Evolutionary conservation across 176 grass and related monocot genomes (phyloP).

Genomic region (Triticum urartu): DNA sequence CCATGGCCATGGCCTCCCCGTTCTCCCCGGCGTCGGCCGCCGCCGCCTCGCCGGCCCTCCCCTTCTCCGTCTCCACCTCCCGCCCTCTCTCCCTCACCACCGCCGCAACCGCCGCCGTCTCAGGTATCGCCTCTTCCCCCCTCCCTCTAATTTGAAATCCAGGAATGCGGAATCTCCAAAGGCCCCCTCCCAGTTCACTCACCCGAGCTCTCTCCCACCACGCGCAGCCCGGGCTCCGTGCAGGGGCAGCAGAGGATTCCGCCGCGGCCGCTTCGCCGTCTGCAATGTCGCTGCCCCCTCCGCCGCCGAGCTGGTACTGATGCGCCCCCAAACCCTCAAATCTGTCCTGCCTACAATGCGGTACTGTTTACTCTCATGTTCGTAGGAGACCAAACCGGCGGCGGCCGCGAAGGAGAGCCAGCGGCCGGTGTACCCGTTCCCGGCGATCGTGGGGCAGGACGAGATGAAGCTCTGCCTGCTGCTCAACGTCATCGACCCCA

Average conservation of each 20-base stretch:
- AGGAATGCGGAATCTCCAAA: not conserved
- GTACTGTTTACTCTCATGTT: not conserved
- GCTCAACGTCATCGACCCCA: constrained; percentile 98
- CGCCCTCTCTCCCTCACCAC: not conserved
- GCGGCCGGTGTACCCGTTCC: constrained; percentile 88
- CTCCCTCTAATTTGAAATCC: not conserved
- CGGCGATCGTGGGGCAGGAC: constrained; percentile 96
- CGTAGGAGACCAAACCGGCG: constrained; percentile 21
- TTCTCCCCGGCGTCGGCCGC: constrained; percentile 33
- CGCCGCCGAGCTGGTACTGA: constrained; percentile 40
- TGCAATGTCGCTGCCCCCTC: constrained; percentile 59
- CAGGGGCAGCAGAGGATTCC: constrained; percentile 5
- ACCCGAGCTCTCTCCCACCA: not conserved
- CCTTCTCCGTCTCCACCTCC: constrained; percentile 31
- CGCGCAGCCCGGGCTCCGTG: constrained; percentile 29
- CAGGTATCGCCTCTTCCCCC: constrained; percentile 10
- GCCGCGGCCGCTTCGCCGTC: constrained; percentile 44
- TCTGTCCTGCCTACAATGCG: not conserved
- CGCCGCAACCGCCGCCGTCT: constrained; percentile 13
- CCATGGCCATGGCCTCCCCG: constrained; percentile 40
- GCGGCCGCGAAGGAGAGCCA: constrained; percentile 61
- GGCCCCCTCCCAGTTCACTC: not conserved
- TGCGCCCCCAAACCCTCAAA: not conserved
- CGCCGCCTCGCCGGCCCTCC: constrained; percentile 34
- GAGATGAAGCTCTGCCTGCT: constrained; percentile 99